phyloP scores from a whole-genome alignment of 306 rosid species.

The Lathyrus aphaca region DNA sequence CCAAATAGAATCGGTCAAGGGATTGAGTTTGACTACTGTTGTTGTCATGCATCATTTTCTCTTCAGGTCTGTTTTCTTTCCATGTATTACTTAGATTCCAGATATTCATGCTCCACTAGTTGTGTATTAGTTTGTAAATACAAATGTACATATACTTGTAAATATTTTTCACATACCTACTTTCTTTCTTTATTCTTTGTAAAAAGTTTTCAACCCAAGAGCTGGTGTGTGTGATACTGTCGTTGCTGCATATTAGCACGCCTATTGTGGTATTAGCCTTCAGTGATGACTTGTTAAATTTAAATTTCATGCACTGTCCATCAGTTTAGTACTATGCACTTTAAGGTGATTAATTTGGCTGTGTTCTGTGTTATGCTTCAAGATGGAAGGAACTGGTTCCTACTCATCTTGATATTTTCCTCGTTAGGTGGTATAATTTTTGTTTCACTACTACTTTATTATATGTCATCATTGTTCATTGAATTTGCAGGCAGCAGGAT shows the following conservation, averaged over 20 bases:
- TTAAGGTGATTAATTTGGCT: not conserved
- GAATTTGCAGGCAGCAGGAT: conserved; percentile 77
- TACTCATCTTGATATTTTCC: conserved; percentile 9
- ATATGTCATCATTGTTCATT: conserved; percentile 28
- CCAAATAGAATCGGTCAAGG: conserved; percentile 99
- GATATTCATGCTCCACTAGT: conserved; percentile 26
- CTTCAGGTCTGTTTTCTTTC: conserved; percentile 65
- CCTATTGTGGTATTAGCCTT: conserved; percentile 15
- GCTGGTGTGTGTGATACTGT: not conserved
- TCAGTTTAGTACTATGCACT: conserved; percentile 5
- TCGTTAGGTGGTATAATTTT: not conserved
- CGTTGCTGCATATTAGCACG: not conserved
- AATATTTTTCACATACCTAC: conserved; percentile 3
- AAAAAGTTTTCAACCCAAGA: no score
- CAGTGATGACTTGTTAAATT: conserved; percentile 5
- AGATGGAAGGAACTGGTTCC: conserved; percentile 22
- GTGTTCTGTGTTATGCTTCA: conserved; percentile 17
- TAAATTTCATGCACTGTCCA: conserved; percentile 19
- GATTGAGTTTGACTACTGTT: conserved; percentile 98
- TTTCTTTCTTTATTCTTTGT: not conserved
- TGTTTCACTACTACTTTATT: not conserved
- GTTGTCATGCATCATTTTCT: conserved; percentile 94
- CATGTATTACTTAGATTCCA: conserved; percentile 27
- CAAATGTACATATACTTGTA: not conserved
- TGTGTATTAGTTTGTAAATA: conserved; percentile 6